Conservation (phyloP, 352 stramenopile genomes). For the Phytophthora constricta region DNA sequence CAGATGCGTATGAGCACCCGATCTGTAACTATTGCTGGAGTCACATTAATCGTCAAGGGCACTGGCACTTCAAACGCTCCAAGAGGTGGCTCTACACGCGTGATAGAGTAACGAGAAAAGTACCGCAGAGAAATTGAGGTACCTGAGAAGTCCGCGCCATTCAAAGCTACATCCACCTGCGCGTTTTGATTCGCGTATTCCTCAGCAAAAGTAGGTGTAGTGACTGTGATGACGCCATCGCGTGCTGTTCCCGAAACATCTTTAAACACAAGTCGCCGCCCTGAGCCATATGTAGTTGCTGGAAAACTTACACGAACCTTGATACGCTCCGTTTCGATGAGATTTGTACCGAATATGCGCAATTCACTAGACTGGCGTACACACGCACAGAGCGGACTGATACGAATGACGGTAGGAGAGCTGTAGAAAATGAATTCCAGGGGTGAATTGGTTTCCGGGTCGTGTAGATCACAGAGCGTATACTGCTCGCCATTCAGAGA, state of each 20-base stretch:
- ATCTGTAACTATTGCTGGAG: constrained; percentile 57
- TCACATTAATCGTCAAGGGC: constrained; percentile 41
- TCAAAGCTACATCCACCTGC: constrained; percentile 66
- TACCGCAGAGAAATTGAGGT: constrained; percentile 56
- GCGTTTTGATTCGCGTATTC: constrained; percentile 59
- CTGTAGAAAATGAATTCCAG: constrained; percentile 83
- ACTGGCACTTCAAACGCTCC: constrained; percentile 72
- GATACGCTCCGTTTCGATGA: constrained; percentile 82
- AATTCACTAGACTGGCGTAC: constrained; percentile 60
- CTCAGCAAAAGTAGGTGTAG: constrained; percentile 51
- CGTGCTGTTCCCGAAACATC: constrained; percentile 44
- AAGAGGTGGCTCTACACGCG: constrained; percentile 49
- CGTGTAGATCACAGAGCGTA: constrained; percentile 65
- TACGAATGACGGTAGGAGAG: constrained; percentile 52
- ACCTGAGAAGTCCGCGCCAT: constrained; percentile 71
- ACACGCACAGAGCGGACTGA: constrained; percentile 67
- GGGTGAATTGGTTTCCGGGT: constrained; percentile 45
- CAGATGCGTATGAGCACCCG: constrained; percentile 49
- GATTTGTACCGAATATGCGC: constrained; percentile 60
- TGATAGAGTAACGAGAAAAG: constrained; percentile 58
- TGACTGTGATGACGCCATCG: constrained; percentile 59
- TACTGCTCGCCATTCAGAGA: constrained; percentile 85
- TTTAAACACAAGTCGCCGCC: constrained; percentile 38
- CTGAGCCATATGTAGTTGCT: constrained; percentile 18
- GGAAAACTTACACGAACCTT: constrained; percentile 60